Conservation (phyloP, 2,329 filamentous ascomycete genomes). For the Trichoderma cornu-damae region DNA sequence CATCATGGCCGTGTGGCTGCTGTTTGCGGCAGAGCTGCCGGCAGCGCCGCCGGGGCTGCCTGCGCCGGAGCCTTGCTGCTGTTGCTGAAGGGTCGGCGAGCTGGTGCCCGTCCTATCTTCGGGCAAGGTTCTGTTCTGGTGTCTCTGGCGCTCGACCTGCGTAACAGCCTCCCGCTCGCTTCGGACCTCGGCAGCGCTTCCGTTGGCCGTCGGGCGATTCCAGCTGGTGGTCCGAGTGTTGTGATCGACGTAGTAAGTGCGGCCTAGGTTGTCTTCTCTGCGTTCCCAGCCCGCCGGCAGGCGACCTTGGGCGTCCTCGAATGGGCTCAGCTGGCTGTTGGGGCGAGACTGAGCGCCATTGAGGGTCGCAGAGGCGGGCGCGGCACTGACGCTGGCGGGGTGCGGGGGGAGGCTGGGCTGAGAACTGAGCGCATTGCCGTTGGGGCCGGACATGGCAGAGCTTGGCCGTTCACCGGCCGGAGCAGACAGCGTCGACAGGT, state of each 20-base stretch:
- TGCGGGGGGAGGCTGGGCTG: slow-evolving; percentile 41
- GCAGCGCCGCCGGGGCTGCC: slow-evolving; percentile 25
- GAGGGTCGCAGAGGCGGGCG: slow-evolving; percentile 25
- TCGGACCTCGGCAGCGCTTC: slow-evolving; percentile 64
- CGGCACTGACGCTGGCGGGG: slow-evolving; percentile 44
- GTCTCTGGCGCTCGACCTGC: slow-evolving; percentile 84
- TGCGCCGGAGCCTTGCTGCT: slow-evolving; percentile 42
- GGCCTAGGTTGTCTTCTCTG: slow-evolving; percentile 86
- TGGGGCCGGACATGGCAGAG: slow-evolving; percentile 49
- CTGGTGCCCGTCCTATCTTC: slow-evolving; percentile 92
- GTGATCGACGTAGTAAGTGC: slow-evolving; percentile 98
- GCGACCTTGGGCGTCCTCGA: slow-evolving; percentile 92
- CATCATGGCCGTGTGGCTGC: slow-evolving; percentile 70
- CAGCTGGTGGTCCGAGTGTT: slow-evolving; percentile 96
- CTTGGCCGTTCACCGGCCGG: slow-evolving; percentile 44
- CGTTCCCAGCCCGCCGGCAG: slow-evolving; percentile 93
- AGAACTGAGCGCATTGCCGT: slow-evolving; percentile 40
- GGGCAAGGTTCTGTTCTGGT: slow-evolving; percentile 91
- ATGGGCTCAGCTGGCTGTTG: slow-evolving; percentile 66
- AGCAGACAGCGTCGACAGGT: slow-evolving; percentile 40
- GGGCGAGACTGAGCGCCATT: slow-evolving; percentile 34
- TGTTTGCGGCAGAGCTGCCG: slow-evolving; percentile 32
- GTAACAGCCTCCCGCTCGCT: slow-evolving; percentile 83
- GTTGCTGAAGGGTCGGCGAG: slow-evolving; percentile 70
- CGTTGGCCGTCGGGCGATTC: slow-evolving; percentile 80